Evolutionary conservation across 2,329 filamentous ascomycete species (phyloP).

Genomic region (Fusarium caatingaense): DNA sequence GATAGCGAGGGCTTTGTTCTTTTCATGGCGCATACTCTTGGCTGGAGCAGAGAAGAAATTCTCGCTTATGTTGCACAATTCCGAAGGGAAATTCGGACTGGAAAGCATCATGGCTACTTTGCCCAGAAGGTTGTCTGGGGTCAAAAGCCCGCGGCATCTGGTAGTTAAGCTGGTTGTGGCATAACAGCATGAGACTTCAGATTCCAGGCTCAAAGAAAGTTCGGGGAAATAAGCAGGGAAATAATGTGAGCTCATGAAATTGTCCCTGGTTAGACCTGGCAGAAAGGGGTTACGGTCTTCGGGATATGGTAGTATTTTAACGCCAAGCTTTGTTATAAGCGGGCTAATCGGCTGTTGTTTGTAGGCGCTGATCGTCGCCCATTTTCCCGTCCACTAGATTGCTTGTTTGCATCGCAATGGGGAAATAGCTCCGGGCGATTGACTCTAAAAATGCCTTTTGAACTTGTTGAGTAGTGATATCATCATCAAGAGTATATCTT

Average conservation of each 20-base stretch:
- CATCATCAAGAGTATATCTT: fast-evolving
- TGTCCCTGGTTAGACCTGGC: too few relatives aligned
- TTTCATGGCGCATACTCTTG: constrained; percentile 52
- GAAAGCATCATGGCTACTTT: constrained; percentile 48
- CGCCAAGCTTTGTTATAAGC: not conserved
- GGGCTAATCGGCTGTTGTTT: constrained; percentile 4
- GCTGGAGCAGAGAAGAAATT: constrained; percentile 52
- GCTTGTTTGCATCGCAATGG: fast-evolving
- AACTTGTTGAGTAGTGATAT: not conserved
- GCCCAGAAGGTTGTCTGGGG: constrained; percentile 47
- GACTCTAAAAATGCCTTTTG: not conserved
- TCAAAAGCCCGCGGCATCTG: constrained; percentile 49
- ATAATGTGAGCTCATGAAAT: too few relatives aligned
- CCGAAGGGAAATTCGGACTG: constrained; percentile 46
- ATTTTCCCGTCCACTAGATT: not conserved
- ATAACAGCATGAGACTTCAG: too few relatives aligned
- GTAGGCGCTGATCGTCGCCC: not conserved
- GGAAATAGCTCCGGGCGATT: not conserved
- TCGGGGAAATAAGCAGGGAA: too few relatives aligned
- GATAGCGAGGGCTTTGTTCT: constrained; percentile 52
- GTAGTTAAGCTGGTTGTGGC: not conserved
- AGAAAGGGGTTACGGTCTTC: not conserved
- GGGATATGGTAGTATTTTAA: not conserved
- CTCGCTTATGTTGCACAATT: constrained; percentile 50
- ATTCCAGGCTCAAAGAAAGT: too few relatives aligned